Conservation (phyloP, 495 filamentous ascomycete species). For the Penicillium cinerascens region DNA sequence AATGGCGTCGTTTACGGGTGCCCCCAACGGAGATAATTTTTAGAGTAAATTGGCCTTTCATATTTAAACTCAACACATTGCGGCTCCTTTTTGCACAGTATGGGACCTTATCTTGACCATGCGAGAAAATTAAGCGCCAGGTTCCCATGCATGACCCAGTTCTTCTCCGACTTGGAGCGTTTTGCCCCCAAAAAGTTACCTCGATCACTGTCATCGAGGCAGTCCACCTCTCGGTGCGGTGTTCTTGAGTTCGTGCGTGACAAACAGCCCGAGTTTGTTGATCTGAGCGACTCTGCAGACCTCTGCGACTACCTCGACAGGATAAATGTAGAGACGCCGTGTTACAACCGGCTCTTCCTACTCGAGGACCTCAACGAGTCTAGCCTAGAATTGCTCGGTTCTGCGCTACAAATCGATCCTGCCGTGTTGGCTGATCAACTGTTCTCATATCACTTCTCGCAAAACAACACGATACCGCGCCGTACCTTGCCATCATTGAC, state of each 20-base stretch:
- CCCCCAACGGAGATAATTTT: too few species aligned
- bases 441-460: not conserved
- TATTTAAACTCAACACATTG: too few species aligned
- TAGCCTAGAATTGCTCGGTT: not conserved
- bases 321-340: not conserved
- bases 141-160: not conserved
- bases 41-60: too few species aligned
- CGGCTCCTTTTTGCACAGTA: not conserved
- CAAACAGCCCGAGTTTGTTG: not conserved
- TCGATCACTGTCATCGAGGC: not conserved
- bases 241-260: not conserved
- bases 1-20: too few species aligned
- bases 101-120: not conserved
- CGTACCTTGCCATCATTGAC: not conserved
- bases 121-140: not conserved
- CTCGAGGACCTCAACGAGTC: not conserved
- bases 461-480: not conserved
- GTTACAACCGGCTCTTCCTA: not conserved
- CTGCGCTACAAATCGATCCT: not conserved
- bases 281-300: not conserved
- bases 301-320: not conserved
- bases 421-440: not conserved
- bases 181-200: not conserved
- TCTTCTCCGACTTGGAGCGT: not conserved
- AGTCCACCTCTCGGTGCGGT: not conserved